Percentiles rank a stretch among this genome's conserved stretches.
phyloP scores from a whole-genome alignment of 2,329 filamentous ascomycete genomes.

The Sarocladium oryzae region DNA sequence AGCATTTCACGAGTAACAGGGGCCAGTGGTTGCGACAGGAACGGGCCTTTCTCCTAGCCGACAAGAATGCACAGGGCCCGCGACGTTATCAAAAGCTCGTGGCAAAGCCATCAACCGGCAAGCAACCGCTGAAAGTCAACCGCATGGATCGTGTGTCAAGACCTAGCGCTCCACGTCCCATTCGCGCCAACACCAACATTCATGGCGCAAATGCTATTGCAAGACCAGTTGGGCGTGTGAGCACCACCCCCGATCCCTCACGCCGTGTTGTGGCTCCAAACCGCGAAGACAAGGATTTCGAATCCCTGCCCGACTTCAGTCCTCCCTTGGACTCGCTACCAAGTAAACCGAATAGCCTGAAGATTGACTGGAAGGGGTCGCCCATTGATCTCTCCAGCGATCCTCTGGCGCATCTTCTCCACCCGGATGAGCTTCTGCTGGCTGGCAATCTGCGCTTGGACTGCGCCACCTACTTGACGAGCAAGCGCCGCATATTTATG shows the following conservation, averaged over 20 bases:
- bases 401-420: constrained; percentile 62
- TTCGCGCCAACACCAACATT: constrained; percentile 24
- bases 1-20: constrained; percentile 36
- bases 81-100: constrained; percentile 33
- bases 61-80: constrained; percentile 36
- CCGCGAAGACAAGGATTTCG: constrained; percentile 77
- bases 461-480: constrained; percentile 83
- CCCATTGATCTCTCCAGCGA: constrained; percentile 71
- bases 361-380: constrained; percentile 82
- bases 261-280: constrained; percentile 54
- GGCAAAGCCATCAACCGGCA: constrained; percentile 27
- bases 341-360: constrained; percentile 61
- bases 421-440: constrained; percentile 69
- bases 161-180: constrained; percentile 26
- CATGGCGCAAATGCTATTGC: constrained; percentile 19
- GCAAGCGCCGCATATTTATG: constrained; percentile 87
- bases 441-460: constrained; percentile 76
- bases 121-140: constrained; percentile 18
- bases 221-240: constrained; percentile 26
- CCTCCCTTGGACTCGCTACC: constrained; percentile 63
- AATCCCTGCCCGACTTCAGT: constrained; percentile 63
- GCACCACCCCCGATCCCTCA: constrained; percentile 39
- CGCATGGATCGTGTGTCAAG: constrained; percentile 30
- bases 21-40: constrained; percentile 44
- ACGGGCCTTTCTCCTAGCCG: constrained; percentile 40